Evolutionary conservation across 2,329 filamentous ascomycete species (phyloP).

Genomic region (Beauveria rudraprayagi): DNA sequence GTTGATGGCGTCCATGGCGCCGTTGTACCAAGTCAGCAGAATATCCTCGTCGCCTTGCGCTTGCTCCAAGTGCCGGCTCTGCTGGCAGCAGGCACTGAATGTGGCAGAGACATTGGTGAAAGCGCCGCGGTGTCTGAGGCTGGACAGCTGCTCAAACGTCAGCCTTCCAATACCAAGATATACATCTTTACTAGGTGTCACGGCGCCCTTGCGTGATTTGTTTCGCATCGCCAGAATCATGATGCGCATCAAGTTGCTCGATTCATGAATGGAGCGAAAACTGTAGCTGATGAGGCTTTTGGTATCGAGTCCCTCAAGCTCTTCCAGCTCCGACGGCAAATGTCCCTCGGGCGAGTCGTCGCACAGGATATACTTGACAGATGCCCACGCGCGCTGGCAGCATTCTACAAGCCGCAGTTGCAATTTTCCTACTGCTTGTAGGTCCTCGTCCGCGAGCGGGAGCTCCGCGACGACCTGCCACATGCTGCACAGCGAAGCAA

Average conservation of each 20-base stretch:
- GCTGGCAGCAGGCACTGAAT: constrained; percentile 70
- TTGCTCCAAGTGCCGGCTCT: constrained; percentile 41
- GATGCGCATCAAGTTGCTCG: constrained; percentile 66
- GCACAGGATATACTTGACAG: constrained; percentile 72
- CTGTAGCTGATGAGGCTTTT: constrained; percentile 92
- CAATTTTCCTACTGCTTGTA: constrained; percentile 29
- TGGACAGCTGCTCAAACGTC: constrained; percentile 74
- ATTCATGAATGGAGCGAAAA: constrained; percentile 90
- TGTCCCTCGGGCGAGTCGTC: constrained; percentile 93
- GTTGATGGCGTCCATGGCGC: constrained; percentile 61
- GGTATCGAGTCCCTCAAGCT: constrained; percentile 62
- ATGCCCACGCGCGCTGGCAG: constrained; percentile 66
- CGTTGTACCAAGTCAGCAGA: constrained; percentile 63
- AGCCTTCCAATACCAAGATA: constrained; percentile 63
- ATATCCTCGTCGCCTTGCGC: constrained; percentile 32
- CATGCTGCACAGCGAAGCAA: constrained; percentile 55
- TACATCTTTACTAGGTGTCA: constrained; percentile 42
- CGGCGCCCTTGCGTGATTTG: constrained; percentile 31
- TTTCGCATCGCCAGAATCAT: constrained; percentile 49
- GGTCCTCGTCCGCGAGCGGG: constrained; percentile 29
- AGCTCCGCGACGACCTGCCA: constrained; percentile 42
- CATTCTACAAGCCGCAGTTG: constrained; percentile 50
- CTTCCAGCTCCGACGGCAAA: constrained; percentile 66
- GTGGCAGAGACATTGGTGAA: constrained; percentile 90
- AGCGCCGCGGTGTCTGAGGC: constrained; percentile 80